Evolutionary conservation across 2,329 filamentous ascomycete species (phyloP).

Genomic region (Xylariaceae sp.): DNA sequence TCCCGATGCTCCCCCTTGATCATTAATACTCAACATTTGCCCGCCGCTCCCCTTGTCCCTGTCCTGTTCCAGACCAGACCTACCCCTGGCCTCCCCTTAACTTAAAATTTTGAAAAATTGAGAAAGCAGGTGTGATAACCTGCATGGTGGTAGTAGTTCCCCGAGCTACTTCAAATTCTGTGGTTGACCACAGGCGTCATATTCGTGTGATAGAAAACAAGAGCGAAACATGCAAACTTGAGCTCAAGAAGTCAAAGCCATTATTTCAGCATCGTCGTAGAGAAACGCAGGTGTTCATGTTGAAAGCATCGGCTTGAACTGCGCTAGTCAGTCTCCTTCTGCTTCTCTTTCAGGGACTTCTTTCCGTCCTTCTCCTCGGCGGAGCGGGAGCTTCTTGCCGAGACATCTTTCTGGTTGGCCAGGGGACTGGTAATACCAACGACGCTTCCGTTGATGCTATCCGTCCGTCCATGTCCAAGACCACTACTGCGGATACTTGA

Average conservation of each 20-base stretch:
- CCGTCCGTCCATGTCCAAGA: conserved; percentile 69
- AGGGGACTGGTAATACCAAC: conserved; percentile 58
- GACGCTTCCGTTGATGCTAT: conserved; percentile 76
- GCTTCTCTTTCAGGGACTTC: conserved; percentile 14
- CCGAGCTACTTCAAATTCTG: neutral
- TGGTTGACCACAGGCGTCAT: neutral
- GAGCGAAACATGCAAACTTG: neutral
- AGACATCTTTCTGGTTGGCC: conserved; percentile 49
- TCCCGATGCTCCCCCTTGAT: conserved; percentile 3
- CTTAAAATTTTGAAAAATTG: neutral
- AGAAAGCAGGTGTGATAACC: neutral
- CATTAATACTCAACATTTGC: neutral
- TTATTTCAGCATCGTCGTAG: neutral
- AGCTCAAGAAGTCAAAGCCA: neutral
- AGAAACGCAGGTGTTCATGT: neutral
- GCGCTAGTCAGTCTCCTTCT: conserved; percentile 17
- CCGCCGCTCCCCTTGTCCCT: conserved; percentile 3
- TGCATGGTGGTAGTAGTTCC: neutral
- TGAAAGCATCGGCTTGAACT: neutral
- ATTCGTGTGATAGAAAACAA: neutral
- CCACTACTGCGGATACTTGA: conserved; percentile 71
- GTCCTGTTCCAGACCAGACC: neutral
- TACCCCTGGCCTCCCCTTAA: neutral
- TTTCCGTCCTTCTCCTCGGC: conserved; percentile 31
- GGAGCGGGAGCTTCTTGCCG: conserved; percentile 27